Conservation (phyloP, 1,139 yeast species). For the Pichia inconspicua region DNA sequence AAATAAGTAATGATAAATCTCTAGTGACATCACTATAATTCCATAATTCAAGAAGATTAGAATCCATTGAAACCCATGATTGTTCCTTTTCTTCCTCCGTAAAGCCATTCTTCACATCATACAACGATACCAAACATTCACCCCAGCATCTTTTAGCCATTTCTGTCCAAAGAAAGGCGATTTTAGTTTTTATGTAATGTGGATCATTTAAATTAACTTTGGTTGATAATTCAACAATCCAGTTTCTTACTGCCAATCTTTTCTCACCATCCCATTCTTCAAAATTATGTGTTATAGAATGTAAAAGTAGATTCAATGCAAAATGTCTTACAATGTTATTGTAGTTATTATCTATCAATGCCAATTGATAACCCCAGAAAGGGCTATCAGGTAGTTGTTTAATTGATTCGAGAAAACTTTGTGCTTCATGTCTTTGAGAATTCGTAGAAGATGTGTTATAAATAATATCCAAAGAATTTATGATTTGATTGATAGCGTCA, state of each 20-base stretch:
- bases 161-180: constrained; percentile 87
- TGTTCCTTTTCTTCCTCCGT: constrained; percentile 41
- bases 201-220: constrained; percentile 64
- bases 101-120: constrained; percentile 7
- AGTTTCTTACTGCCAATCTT: constrained; percentile 61
- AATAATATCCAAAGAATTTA: constrained; percentile 69
- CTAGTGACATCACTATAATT: constrained; percentile 51
- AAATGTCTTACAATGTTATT: constrained; percentile 78
- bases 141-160: constrained; percentile 96
- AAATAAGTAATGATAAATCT: constrained; percentile 68
- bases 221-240: constrained; percentile 74
- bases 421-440: constrained; percentile 58
- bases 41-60: constrained; percentile 71
- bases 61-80: constrained; percentile 92
- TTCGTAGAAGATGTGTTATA: constrained; percentile 69
- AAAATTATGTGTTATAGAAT: constrained; percentile 53
- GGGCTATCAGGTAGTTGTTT: constrained; percentile 81
- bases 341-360: constrained; percentile 51
- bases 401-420: constrained; percentile 63
- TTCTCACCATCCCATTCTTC: constrained; percentile 54
- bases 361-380: constrained; percentile 85
- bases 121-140: constrained; percentile 24
- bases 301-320: constrained; percentile 74
- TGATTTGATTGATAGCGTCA: constrained; percentile 59
- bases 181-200: constrained; percentile 80